Conservation (phyloP, 2,329 filamentous ascomycete species). For the Ophiostoma quercus region DNA sequence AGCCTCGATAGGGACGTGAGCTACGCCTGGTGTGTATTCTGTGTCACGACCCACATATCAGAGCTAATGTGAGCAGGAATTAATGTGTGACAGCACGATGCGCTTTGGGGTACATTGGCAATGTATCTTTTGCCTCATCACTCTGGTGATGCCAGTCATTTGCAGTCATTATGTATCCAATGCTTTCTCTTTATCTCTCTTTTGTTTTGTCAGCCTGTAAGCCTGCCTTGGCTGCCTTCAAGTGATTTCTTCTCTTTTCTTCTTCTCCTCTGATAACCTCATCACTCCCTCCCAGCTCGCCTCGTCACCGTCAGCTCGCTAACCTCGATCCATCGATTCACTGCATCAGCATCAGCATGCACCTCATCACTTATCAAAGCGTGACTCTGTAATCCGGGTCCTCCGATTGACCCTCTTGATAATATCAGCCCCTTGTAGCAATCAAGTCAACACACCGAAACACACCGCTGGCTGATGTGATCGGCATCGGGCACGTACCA, state of each 20-base stretch:
- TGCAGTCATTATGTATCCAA: neutral
- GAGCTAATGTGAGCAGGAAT: slow-evolving; percentile 1
- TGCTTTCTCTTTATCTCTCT: neutral
- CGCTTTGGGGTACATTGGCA: neutral
- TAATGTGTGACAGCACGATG: slow-evolving; percentile 3
- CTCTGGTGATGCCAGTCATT: neutral
- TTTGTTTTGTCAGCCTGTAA: neutral
- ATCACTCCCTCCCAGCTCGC: neutral
- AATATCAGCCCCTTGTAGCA: neutral
- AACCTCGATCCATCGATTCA: neutral
- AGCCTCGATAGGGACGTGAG: neutral
- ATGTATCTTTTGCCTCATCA: slow-evolving; percentile 8
- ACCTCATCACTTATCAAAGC: neutral
- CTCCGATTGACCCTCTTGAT: neutral
- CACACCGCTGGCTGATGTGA: slow-evolving; percentile 10
- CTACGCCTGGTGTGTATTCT: slow-evolving; percentile 8
- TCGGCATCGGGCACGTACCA: slow-evolving; percentile 7
- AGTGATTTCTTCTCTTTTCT: neutral
- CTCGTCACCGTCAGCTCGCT: neutral
- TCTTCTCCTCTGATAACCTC: too few relatives aligned
- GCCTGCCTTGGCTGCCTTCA: neutral
- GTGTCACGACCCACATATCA: slow-evolving; percentile 9
- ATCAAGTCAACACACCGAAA: neutral
- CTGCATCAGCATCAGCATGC: neutral
- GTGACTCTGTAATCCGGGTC: neutral